phyloP scores from a whole-genome alignment of 2,329 filamentous ascomycete genomes.

The Trichocomaceae sp. region DNA sequence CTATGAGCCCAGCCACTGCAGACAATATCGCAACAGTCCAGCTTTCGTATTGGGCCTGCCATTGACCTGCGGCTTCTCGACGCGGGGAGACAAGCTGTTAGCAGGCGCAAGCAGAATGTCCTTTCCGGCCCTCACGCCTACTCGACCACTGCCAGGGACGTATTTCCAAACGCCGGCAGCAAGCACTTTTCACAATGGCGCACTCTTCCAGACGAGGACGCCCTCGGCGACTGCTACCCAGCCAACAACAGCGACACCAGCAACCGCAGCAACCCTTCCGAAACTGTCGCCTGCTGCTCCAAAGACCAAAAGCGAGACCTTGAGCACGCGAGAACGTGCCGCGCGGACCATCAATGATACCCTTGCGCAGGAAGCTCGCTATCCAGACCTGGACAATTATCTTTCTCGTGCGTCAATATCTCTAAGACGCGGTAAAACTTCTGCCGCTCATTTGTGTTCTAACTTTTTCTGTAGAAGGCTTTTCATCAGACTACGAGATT shows the following conservation, averaged over 20 bases:
- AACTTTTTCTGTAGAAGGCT: constrained; percentile 58
- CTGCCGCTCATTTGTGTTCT: constrained; percentile 21
- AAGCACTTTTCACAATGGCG: constrained; percentile 31
- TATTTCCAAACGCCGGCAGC: constrained; percentile 37
- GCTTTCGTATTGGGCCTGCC: not conserved
- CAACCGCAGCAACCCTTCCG: constrained; percentile 21
- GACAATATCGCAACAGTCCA: not conserved
- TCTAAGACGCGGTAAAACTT: too few species aligned
- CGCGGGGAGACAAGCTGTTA: constrained; percentile 21
- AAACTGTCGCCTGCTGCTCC: constrained; percentile 32
- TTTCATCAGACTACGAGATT: constrained; percentile 86
- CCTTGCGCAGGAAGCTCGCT: constrained; percentile 68
- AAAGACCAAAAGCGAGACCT: constrained; percentile 43
- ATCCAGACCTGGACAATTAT: constrained; percentile 84
- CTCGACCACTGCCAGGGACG: constrained; percentile 36
- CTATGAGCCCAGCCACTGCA: not conserved
- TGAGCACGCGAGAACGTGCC: constrained; percentile 70
- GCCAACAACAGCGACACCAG: constrained; percentile 19
- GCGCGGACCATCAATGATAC: constrained; percentile 76
- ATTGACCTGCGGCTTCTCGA: constrained; percentile 17
- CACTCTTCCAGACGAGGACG: constrained; percentile 26
- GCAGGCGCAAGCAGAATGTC: constrained; percentile 31
- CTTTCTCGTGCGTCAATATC: constrained; percentile 68
- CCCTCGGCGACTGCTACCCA: constrained; percentile 23
- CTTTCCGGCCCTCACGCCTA: constrained; percentile 36